phyloP scores from a whole-genome alignment of 2,329 filamentous ascomycete genomes.

The Paracoccidioides lutzii region DNA sequence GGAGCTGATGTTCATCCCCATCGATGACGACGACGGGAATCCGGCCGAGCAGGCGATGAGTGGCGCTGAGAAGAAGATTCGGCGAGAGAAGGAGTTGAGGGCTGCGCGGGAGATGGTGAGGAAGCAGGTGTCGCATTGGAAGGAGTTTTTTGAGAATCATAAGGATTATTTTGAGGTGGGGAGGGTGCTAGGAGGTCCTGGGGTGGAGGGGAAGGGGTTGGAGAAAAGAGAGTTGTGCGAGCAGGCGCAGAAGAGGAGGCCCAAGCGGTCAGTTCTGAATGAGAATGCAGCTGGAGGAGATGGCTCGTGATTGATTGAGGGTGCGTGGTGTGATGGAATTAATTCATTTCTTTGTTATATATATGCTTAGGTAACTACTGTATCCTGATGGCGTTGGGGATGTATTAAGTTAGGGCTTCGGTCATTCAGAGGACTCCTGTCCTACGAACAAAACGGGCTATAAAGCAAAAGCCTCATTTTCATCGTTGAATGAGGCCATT shows the following conservation, averaged over 20 bases:
- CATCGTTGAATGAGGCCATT: too few species aligned
- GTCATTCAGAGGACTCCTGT: too few species aligned
- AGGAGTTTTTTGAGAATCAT: conserved; percentile 64
- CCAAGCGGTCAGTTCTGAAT: conserved; percentile 34
- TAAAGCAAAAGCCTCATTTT: too few species aligned
- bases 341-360: neutral
- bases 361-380: neutral
- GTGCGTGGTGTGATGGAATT: neutral
- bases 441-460: too few species aligned
- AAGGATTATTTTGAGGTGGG: conserved; percentile 75
- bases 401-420: too few species aligned
- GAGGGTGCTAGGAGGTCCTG: conserved; percentile 50
- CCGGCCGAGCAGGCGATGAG: conserved; percentile 20
- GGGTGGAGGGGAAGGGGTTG: conserved; percentile 25
- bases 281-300: conserved; percentile 16
- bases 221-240: conserved; percentile 56
- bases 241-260: conserved; percentile 52
- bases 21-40: conserved; percentile 46
- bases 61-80: conserved; percentile 34
- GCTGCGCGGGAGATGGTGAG: conserved; percentile 53
- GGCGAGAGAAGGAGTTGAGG: conserved; percentile 50
- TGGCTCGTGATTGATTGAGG: conserved; percentile 7
- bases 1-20: conserved; percentile 66
- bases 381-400: neutral
- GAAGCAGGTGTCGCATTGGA: conserved; percentile 65